Evolutionary conservation across 495 filamentous ascomycete genomes (phyloP).

Genomic region (Rostrohypoxylon terebratum): DNA sequence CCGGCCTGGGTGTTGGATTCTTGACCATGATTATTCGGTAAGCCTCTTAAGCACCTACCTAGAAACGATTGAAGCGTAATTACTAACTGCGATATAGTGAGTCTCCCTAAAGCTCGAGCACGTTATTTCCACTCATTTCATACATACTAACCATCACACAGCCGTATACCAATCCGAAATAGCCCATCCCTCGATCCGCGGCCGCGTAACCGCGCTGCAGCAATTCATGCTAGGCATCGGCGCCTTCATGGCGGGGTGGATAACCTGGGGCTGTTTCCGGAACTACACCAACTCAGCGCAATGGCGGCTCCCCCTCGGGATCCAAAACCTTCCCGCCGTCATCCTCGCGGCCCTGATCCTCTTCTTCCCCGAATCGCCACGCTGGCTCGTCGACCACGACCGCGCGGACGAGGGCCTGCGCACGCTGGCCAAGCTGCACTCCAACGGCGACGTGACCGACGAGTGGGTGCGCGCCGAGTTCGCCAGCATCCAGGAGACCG

Average conservation of each 20-base stretch:
- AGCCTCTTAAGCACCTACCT: too few relatives aligned
- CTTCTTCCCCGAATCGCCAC: conserved; percentile 68
- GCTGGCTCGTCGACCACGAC: conserved; percentile 71
- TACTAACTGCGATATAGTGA: too few relatives aligned
- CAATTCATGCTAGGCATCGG: conserved; percentile 73
- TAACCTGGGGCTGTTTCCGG: conserved; percentile 55
- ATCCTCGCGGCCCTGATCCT: conserved; percentile 67
- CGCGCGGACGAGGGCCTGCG: conserved; percentile 63
- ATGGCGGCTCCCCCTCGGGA: conserved; percentile 68
- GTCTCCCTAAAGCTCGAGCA: too few relatives aligned
- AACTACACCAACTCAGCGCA: conserved; percentile 54
- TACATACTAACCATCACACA: conserved; percentile 55
- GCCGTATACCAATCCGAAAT: conserved; percentile 65
- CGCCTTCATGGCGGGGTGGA: conserved; percentile 60
- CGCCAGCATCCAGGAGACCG: conserved; percentile 73
- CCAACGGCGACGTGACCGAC: conserved; percentile 68
- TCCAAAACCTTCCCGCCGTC: conserved; percentile 69
- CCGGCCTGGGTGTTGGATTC: conserved; percentile 60
- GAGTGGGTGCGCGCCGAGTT: conserved; percentile 73
- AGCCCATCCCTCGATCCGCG: conserved; percentile 62
- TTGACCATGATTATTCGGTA: conserved; percentile 63
- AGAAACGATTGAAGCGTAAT: too few relatives aligned
- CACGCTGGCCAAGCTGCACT: conserved; percentile 69
- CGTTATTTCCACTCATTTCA: too few relatives aligned
- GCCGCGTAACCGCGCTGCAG: conserved; percentile 67